Percentiles rank a stretch among this genome's conserved stretches.
Evolutionary conservation across 106 monocot genomes (phyloP).

Genomic region (Alisma plantagoaquatica): DNA sequence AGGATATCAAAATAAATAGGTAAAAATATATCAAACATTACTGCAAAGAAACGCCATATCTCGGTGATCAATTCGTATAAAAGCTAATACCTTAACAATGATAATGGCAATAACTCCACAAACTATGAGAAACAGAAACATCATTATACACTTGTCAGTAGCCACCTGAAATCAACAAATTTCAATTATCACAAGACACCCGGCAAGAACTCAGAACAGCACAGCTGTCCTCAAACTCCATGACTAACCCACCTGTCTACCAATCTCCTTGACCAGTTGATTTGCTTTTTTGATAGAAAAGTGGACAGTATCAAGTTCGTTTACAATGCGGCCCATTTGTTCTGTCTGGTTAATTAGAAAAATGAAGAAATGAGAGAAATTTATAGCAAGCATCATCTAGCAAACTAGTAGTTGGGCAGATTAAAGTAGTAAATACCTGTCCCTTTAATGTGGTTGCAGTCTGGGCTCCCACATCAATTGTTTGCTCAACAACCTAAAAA

Average conservation of each 20-base stretch:
- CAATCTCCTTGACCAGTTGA: slow-evolving; percentile 84
- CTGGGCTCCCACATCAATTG: slow-evolving; percentile 87
- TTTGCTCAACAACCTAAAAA: slow-evolving; percentile 84
- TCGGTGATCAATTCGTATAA: too few species aligned
- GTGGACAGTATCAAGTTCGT: slow-evolving; percentile 82
- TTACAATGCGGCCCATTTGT: slow-evolving; percentile 89
- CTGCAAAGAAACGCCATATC: too few species aligned
- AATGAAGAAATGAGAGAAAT: background rate
- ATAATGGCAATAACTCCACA: slow-evolving; percentile 85
- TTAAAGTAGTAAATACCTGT: slow-evolving; percentile 40
- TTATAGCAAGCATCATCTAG: background rate
- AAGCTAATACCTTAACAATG: slow-evolving; percentile 86
- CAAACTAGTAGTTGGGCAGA: background rate
- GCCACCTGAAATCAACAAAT: slow-evolving; percentile 56
- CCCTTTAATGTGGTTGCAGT: slow-evolving; percentile 73
- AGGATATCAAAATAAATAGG: background rate
- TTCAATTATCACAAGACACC: background rate
- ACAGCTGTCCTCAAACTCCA: too few species aligned
- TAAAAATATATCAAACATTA: too few species aligned
- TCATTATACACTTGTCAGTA: slow-evolving; percentile 95
- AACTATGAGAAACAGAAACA: slow-evolving; percentile 70
- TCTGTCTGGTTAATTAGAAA: slow-evolving; percentile 49
- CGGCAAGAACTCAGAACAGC: too few species aligned
- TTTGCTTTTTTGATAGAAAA: slow-evolving; percentile 89
- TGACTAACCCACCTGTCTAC: slow-evolving; percentile 63